Evolutionary conservation across 2,329 filamentous ascomycete species (phyloP), one percentile per base, ranked within the genome.

Genomic region (Talaromyces marneffei): DNA sequence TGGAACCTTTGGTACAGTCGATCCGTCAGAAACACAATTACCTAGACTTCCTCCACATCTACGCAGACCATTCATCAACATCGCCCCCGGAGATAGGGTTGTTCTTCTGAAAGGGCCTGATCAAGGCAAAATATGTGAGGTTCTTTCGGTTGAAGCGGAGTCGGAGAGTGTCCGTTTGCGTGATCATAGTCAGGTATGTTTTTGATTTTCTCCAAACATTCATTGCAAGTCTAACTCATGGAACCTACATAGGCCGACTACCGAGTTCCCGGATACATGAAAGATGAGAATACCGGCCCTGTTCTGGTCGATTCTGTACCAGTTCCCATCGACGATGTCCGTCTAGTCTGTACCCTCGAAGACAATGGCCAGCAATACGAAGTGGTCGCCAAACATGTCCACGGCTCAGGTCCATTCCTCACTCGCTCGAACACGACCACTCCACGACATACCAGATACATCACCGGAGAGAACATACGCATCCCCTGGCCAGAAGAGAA

Each of bases 101-200:
- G 90, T 93, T 58, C 78, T 97, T 62, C 77, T 91, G 59, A 85
- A 88, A 63, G 92, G 93, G 8, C 83, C 82, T 37, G 89, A 94
- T 70, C 89, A 87, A 78, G 92, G 92, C 69, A 90, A 88, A 78
- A 94, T 99, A 75, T 90, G 90, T 56, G 78, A 79, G n/a, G 84
- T 97, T 48, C 74, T 73, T 63, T 73, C 78, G 1, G 78, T 95
- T 50, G 77, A 85, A 65, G 64, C 70, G 4, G 74, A 81, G 10
- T 78, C 76, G 50, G 87, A 85, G 63, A 82, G 82, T 64, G 78
- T 91, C 50, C 80, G 76, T n/a, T 76, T 92, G 46, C 80, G 85
- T 64, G 84, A 82, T 25, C 67, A 87, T 63, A 86, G 88, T 70
- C 79, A 83, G 80, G 90, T 92, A 69, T 23, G 42, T 44, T 25